phyloP scores from a whole-genome alignment of 108 stramenopile species.

The Fragilaria radians region DNA sequence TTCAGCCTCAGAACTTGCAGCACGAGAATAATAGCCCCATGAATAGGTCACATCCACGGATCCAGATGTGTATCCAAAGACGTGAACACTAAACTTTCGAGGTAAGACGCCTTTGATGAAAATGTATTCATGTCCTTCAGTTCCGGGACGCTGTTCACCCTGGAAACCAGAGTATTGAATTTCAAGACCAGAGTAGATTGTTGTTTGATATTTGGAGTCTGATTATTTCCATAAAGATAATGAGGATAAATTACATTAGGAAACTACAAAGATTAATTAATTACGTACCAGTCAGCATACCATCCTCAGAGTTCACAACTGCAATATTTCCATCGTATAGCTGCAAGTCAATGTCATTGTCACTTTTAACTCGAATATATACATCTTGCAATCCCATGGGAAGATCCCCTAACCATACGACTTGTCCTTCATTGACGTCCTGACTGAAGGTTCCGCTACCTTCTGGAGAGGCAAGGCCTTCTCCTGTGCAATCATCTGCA shows the following conservation, averaged over 20 bases:
- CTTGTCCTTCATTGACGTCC: background rate
- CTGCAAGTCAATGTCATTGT: background rate
- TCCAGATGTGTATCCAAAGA: slow-evolving; percentile 1
- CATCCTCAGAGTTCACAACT: background rate
- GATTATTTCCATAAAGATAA: background rate
- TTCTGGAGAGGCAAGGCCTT: background rate
- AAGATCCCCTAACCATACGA: background rate
- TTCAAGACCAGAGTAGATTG: too few relatives aligned
- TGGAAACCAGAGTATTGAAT: slow-evolving; percentile 2
- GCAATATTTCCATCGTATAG: slow-evolving; percentile 1
- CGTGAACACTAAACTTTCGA: background rate
- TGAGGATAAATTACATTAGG: background rate
- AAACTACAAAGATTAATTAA: background rate
- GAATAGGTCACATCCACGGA: background rate
- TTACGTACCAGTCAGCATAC: background rate
- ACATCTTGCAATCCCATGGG: background rate
- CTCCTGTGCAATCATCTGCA: background rate
- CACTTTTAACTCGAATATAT: background rate
- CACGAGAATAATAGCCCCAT: background rate
- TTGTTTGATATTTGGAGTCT: too few relatives aligned
- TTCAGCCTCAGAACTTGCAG: background rate
- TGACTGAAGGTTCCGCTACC: slow-evolving; percentile 1
- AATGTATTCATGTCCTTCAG: background rate
- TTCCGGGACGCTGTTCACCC: background rate
- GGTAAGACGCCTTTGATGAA: background rate